Evolutionary conservation across 495 filamentous ascomycete species (phyloP).

Genomic region (Aspergillus sparsus): DNA sequence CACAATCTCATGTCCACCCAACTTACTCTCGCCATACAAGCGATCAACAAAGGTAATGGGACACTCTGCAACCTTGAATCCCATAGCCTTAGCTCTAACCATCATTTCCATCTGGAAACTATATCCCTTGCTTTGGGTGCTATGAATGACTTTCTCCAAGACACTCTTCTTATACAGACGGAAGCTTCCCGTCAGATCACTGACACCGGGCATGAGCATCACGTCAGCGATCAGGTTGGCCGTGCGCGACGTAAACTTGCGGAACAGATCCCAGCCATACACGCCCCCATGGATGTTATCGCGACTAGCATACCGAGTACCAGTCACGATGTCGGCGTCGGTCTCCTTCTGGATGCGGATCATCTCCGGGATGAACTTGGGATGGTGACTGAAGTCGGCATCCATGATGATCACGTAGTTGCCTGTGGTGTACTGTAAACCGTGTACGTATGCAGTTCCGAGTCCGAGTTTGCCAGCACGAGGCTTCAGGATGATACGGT

Average conservation of each 20-base stretch:
- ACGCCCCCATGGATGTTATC: slow-evolving; percentile 73
- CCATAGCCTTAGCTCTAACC: slow-evolving; percentile 91
- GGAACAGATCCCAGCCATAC: slow-evolving; percentile 96
- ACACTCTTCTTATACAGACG: slow-evolving; percentile 89
- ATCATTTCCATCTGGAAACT: slow-evolving; percentile 99
- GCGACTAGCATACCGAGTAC: slow-evolving; percentile 82
- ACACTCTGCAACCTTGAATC: slow-evolving; percentile 85
- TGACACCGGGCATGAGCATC: slow-evolving; percentile 90
- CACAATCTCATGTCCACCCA: slow-evolving; percentile 95
- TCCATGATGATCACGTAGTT: slow-evolving; percentile 99
- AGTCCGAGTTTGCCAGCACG: slow-evolving; percentile 94
- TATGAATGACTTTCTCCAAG: slow-evolving; percentile 79
- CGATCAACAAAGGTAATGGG: slow-evolving; percentile 96
- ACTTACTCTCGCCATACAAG: slow-evolving; percentile 91
- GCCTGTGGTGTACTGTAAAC: slow-evolving; percentile 79
- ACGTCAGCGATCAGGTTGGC: slow-evolving; percentile 97
- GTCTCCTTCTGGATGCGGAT: slow-evolving; percentile 67
- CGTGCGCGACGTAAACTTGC: slow-evolving; percentile 85
- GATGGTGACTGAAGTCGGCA: slow-evolving; percentile 98
- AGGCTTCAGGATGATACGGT: slow-evolving; percentile 78
- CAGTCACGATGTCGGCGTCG: slow-evolving; percentile 94
- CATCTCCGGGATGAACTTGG: slow-evolving; percentile 93
- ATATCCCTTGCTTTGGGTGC: slow-evolving; percentile 92
- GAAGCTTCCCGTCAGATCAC: slow-evolving; percentile 93
- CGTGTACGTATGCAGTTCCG: slow-evolving; percentile 96